Evolutionary conservation across 495 filamentous ascomycete species (phyloP), one percentile per base, ranked within the genome.

Genomic region (Aspergillus wentii): DNA sequence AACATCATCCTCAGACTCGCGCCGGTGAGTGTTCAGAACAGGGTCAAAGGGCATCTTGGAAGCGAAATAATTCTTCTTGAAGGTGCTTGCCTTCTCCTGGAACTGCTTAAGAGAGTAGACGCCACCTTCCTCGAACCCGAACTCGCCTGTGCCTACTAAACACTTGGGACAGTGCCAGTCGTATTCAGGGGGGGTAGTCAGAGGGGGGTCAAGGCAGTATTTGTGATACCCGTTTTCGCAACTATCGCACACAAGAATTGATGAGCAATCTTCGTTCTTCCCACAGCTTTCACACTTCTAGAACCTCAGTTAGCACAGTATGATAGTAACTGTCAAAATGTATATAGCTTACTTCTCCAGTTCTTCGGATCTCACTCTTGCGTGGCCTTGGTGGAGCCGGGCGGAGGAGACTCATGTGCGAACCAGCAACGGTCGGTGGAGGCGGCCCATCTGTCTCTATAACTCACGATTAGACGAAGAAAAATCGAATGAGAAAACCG

Each of bases 151-250:
- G 28, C 92, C 92, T 26, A 99, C 94, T 28, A 99, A 72, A 56
- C 92, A 99, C 53, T 87, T 79, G 8, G 92, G 86, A 52, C 92
- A 99, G 56, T 97, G 88, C 92, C 92, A 99, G 44, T 99, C 92
- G 31, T 79, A 78, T 38, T 94, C 88, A 0, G 89, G 85, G 30
- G 79, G 76, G 16, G 71, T 64, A 40, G 85, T 82, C n/a, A 94
- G 69, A 3, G 82, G 84, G 15, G 89, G 90, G 43, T 97, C 92
- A 13, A 99, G 75, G 46, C 92, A 99, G 29, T 79, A 69, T 43
- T 79, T 83, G 54, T 99, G 92, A 48, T 94, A 97, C 7, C 83
- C 83, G 48, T 82, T 72, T 33, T 97, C 91, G 52, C 92, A 99
- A 45, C 86, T 86, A 40, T 97, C 92, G 62, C 92, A 99, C n/a